Base-by-base conservation (phyloP, 2,329 filamentous ascomycete genomes). In the Diaporthe caulivora region DNA sequence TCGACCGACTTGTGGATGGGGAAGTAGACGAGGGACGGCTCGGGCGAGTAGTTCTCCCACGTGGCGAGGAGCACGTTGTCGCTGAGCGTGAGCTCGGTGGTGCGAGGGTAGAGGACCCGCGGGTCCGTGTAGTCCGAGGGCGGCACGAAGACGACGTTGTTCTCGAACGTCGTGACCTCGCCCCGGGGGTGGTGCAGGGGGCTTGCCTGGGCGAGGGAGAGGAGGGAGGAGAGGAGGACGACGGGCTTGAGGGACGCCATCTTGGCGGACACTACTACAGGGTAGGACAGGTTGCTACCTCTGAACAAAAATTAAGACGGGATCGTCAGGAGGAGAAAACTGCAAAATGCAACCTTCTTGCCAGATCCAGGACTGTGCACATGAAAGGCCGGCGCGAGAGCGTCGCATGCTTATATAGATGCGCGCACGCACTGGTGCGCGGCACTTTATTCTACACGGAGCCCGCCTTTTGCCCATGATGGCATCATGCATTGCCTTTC, bases 41-140 rank as follows among this genome's bases (percentile, higher is more conserved):
- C 85, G 9, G 86, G 87, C 24, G 85, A 86, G 81, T 89, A 89
- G 81, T 89, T 89, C 77, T 89, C 87, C 87, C 87, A 89, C 0
- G 88, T 89, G 34, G 85, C 85, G 18, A 90, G 81, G 15, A 89
- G 82, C 24, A 84, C 83, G n/a, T 86, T 82, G 74, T 85, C 83
- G 1, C 80, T 78, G 4, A 87, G 81, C 1, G 80, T 78, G 10
- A 88, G 82, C 79, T 87, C 82, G 7, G 83, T 80, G 5, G 83
- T 82, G 18, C 86, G 85, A 11, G 85, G 81, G 71, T 87, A 87
- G 7, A 87, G 80, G 2, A 85, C 82, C 13, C 82, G 80, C 0
- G 85, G 85, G 60, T 84, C 81, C 0, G 81, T 86, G 78, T 84
- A 86, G 76, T 83, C 82, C n/a, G 77, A 76, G 11, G 83, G 81